Base-by-base conservation (phyloP, 2,329 filamentous ascomycete genomes). In the Talaromyces sp. region DNA sequence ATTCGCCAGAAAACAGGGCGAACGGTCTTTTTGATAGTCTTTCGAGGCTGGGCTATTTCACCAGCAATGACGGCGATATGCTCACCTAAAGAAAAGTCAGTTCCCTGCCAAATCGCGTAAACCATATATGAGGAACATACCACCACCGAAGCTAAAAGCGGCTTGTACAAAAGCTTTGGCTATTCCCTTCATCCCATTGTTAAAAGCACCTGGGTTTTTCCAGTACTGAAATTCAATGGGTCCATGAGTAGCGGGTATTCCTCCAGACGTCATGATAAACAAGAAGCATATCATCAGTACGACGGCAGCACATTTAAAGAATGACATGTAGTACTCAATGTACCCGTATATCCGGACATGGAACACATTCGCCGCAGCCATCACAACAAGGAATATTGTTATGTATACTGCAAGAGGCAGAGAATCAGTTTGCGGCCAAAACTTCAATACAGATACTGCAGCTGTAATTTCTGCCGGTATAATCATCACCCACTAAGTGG, bases 401-500 rank as follows among this genome's bases (percentile, higher is more conserved):
- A 71, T 71, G 47, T 66, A 72, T 9, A 58, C 69, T 8, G 68
- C 69, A 1, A 69, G 47, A 2, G 66, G 65, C 1, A 71, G 50
- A 1, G 50, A 54, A 3, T 63, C 56, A 13, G 62, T 65, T 29
- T 60, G 52, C 3, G 63, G 64, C 70, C 70, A 72, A 54, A 66
- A 71, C 46, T 68, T 56, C 4, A 72, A 54, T 3, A 72, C 67
- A 1, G 59, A 65, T 7, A 68, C 58, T 1, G 69, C 69, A 7
- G 69, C 69, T 13, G 69, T 71, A n/a, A 72, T 70, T 47, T 70
- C 68, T 11, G 68, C 66, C 10, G 69, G 68, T 1, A 64, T 69
- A 17, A 65, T 65, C 61, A 69, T 69, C 14, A 69, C 65, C 66
- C 66, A 70, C 53, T 67, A 5, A 36, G n/a, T n/a, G n/a, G n/a